These are phyloP conservation scores for Microbotryum silenes-acaulis DNA, from an alignment of 1,284 basidiomycete genomes.

Conservation along the genomic window DNA sequence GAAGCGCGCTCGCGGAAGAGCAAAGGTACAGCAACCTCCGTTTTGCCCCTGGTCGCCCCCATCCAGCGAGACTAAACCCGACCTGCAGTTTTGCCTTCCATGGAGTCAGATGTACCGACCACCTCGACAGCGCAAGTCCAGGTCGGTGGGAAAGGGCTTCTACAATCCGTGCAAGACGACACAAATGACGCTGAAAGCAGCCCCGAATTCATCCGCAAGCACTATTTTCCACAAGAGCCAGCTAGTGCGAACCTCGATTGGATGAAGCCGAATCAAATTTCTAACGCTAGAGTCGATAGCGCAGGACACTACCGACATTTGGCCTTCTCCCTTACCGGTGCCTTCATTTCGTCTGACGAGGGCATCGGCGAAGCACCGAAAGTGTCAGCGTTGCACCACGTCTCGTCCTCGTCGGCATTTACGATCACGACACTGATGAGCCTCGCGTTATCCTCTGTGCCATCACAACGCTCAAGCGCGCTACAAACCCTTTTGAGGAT, in stretches of 20 bases:
- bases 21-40: not conserved
- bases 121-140: constrained; percentile 7
- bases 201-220: constrained; percentile 69
- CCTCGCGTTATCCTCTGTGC: constrained; percentile 24
- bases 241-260: constrained; percentile 61
- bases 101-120: no score
- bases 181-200: constrained; percentile 54
- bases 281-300: constrained; percentile 33
- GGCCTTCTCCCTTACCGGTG: constrained; percentile 69
- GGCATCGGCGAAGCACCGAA: not conserved
- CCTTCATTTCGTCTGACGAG: constrained; percentile 48
- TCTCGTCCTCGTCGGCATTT: constrained; percentile 16
- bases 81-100: no score
- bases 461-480: constrained; percentile 24
- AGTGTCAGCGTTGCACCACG: constrained; percentile 8
- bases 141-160: constrained; percentile 3
- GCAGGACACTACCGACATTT: constrained; percentile 34
- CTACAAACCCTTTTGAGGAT: constrained; percentile 14
- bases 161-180: not conserved
- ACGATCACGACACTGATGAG: constrained; percentile 21
- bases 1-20: constrained; percentile 41
- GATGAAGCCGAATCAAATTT: constrained; percentile 45
- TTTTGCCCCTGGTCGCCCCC: not conserved
- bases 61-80: not conserved
- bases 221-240: constrained; percentile 67